phyloP scores from a whole-genome alignment of 2,329 filamentous ascomycete genomes.

The Cordyceps cicadae region DNA sequence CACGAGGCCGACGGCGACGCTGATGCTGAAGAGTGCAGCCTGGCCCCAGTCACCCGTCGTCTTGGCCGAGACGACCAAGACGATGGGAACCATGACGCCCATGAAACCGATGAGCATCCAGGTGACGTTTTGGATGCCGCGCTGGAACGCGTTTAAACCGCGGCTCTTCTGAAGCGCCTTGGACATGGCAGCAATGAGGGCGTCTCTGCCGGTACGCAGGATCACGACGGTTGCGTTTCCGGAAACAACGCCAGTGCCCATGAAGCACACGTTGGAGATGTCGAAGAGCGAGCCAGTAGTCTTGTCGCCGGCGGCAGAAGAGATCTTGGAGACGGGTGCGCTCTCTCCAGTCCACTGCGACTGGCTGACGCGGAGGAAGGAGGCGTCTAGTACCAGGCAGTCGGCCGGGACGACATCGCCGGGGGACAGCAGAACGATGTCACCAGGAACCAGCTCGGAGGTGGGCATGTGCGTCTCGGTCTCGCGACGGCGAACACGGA shows the following conservation, averaged over 20 bases:
- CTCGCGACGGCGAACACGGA: constrained; percentile 16
- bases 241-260: constrained; percentile 22
- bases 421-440: constrained; percentile 17
- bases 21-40: constrained; percentile 22
- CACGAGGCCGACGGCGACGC: constrained; percentile 22
- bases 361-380: constrained; percentile 21
- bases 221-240: constrained; percentile 20
- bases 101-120: constrained; percentile 24
- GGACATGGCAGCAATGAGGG: constrained; percentile 21
- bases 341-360: constrained; percentile 25
- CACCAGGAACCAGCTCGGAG: constrained; percentile 19
- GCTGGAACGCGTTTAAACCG: constrained; percentile 21
- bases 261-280: constrained; percentile 20
- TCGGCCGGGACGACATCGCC: constrained; percentile 22
- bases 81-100: constrained; percentile 23
- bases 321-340: constrained; percentile 18
- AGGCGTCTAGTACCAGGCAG: constrained; percentile 20
- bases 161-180: constrained; percentile 19
- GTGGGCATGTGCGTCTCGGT: constrained; percentile 12
- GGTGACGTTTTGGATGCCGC: constrained; percentile 22
- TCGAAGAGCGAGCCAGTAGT: constrained; percentile 18
- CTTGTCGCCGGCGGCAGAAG: constrained; percentile 15
- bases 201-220: constrained; percentile 18
- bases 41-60: constrained; percentile 20
- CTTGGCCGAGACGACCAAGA: constrained; percentile 19